These are phyloP conservation scores for Phytophthora palmivora DNA, from an alignment of 352 stramenopile genomes.

Conservation along the genomic window DNA sequence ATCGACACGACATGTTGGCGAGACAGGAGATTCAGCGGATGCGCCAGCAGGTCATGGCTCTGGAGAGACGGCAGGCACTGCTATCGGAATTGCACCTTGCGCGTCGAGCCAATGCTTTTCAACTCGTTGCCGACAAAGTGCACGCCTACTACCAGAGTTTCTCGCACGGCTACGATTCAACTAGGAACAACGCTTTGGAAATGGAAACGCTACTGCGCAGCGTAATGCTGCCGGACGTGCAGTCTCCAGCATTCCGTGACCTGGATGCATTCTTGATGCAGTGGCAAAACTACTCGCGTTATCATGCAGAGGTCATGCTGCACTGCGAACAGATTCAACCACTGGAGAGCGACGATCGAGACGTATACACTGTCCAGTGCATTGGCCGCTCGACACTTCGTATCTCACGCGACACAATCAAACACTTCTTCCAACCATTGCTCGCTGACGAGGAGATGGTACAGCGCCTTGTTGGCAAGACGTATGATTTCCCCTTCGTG, in stretches of 20 bases:
- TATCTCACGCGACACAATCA: conserved; percentile 70
- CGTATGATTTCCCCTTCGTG: conserved; percentile 63
- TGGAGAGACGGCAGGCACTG: conserved; percentile 55
- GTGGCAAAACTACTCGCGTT: conserved; percentile 72
- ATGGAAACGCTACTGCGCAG: conserved; percentile 50
- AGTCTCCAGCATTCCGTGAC: conserved; percentile 55
- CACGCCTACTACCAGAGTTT: conserved; percentile 62
- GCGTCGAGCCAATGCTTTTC: conserved; percentile 48
- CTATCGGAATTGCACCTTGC: conserved; percentile 52
- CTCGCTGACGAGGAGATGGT: conserved; percentile 64
- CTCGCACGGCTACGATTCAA: conserved; percentile 50
- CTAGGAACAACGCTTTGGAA: conserved; percentile 22
- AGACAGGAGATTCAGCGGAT: conserved; percentile 38
- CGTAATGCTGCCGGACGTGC: conserved; percentile 56
- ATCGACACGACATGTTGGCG: conserved; percentile 38
- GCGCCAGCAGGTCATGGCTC: conserved; percentile 47
- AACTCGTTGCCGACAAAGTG: conserved; percentile 51
- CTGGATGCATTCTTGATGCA: conserved; percentile 63
- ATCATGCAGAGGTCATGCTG: conserved; percentile 54
- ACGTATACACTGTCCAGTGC: conserved; percentile 50
- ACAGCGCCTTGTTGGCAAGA: conserved; percentile 65
- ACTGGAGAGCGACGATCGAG: conserved; percentile 42
- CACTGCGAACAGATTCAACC: conserved; percentile 44
- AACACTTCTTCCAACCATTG: conserved; percentile 68
- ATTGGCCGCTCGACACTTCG: conserved; percentile 51